These are phyloP conservation scores for Musa schizocarpa DNA, from an alignment of 176 grass and related monocot genomes.

Conservation along the genomic window DNA sequence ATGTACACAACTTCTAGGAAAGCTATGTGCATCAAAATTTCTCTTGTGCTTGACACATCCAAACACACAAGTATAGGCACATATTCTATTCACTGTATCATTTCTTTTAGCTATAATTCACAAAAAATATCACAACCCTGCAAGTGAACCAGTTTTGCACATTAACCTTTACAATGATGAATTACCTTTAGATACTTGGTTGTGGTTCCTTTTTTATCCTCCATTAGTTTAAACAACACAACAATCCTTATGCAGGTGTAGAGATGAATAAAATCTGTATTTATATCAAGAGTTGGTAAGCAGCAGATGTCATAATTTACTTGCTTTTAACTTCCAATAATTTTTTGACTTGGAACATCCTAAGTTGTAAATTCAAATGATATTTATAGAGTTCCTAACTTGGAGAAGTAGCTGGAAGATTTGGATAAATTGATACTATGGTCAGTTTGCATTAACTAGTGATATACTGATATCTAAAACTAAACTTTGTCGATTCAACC, in stretches of 20 bases:
- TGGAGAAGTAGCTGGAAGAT: too few species aligned
- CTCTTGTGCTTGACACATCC: background rate
- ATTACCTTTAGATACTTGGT: background rate
- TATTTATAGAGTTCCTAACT: background rate
- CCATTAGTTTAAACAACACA: background rate
- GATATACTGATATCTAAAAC: background rate
- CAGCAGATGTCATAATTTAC: background rate
- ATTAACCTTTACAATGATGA: background rate
- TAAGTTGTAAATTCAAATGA: background rate
- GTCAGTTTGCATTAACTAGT: too few species aligned
- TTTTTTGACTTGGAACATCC: background rate
- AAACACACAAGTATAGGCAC: background rate
- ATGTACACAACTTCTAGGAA: background rate
- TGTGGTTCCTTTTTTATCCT: background rate
- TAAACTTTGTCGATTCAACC: background rate
- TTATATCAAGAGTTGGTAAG: background rate
- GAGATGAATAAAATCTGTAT: background rate
- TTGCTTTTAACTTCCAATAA: background rate
- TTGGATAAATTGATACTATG: too few species aligned
- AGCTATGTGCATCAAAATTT: background rate
- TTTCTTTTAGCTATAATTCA: too few species aligned
- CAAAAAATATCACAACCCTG: too few species aligned
- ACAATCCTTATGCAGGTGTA: background rate
- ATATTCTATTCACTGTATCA: too few species aligned
- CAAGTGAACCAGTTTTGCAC: too few species aligned